These are phyloP conservation scores for Peronospora belbahrii DNA, from an alignment of 352 stramenopile species.

Conservation along the genomic window DNA sequence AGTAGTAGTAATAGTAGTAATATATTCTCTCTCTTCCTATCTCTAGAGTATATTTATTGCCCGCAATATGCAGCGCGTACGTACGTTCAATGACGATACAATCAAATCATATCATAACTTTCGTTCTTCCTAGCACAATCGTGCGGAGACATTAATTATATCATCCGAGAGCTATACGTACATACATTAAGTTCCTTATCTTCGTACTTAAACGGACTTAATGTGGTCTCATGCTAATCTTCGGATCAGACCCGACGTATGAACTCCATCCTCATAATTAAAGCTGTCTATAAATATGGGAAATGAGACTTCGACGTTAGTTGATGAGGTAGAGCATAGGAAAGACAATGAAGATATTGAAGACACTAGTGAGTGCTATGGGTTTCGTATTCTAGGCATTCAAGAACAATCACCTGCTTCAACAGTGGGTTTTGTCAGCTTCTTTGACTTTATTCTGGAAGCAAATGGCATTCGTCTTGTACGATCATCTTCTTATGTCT, in stretches of 20 bases:
- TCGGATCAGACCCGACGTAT: too few species aligned
- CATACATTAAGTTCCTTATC: background rate
- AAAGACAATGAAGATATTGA: conserved; percentile 25
- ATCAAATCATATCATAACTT: conserved; percentile 79
- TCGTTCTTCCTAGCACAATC: conserved; percentile 80
- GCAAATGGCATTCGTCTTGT: conserved; percentile 85
- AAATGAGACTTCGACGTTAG: conserved; percentile 40
- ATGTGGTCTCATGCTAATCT: too few species aligned
- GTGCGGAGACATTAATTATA: conserved; percentile 48
- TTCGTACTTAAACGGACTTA: background rate
- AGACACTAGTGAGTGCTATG: conserved; percentile 65
- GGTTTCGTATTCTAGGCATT: conserved; percentile 95
- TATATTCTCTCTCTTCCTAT: too few species aligned
- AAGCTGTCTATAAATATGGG: conserved; percentile 28
- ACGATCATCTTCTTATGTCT: background rate
- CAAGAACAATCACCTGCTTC: conserved; percentile 91
- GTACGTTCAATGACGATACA: conserved; percentile 67
- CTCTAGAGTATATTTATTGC: too few species aligned
- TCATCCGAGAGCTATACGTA: conserved; percentile 44
- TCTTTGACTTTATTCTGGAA: conserved; percentile 97
- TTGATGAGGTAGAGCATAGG: background rate
- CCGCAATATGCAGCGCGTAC: background rate
- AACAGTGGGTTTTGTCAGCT: conserved; percentile 90
- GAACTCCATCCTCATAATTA: too few species aligned
- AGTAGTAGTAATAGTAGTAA: background rate